Base-by-base conservation (phyloP, 768 basidiomycete species). In the Amylocystis lapponica region DNA sequence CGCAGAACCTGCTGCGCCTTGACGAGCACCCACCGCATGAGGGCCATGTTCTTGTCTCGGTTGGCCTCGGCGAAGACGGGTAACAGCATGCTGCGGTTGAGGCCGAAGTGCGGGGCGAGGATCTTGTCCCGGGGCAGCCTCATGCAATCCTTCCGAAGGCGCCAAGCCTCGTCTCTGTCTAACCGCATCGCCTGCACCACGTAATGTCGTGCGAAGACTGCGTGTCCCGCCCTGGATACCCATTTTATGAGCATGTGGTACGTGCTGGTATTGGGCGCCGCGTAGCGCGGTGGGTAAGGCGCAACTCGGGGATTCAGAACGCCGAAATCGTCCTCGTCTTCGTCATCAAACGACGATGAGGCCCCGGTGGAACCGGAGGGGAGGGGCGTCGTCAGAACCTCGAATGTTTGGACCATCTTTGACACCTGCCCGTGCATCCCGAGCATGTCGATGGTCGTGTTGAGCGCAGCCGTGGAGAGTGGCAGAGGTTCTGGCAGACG, bases 341-440 rank as follows among this genome's bases (percentile, higher is more conserved):
- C 82, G 17, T 83, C 81, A 34, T 84, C 82, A 57, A 81, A 83
- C 11, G 77, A 71, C 5, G 72, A 64, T 47, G 74, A 69, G 42
- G 70, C 64, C 50, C 70, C 66, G 30, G 50, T 65, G 36, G 61
- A 67, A 32, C 72, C 68, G 46, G 66, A 61, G 10, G 83, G 79
- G 22, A 88, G 68, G 13, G 85, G 84, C 36, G 79, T 72, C 0
- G 87, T 86, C 45, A 89, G 76, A 22, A 85, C 79, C 52, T 90
- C 88, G 54, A 89, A 91, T 1, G 81, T 72, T 54, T 79, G 77
- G 5, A 90, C 73, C 57, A 91, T 72, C 51, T 76, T 79, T 4
- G 83, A 78, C 29, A 85, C 61, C 41, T 80, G 64, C 11, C 77
- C 73, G 14, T 71, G 54, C 8, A 72, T 71, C 12, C 86, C 86